A percentile compares a stretch with the other conserved stretches of the same genome.
Conservation (phyloP, 2,329 filamentous ascomycete genomes). For the Alternaria brassicae region DNA sequence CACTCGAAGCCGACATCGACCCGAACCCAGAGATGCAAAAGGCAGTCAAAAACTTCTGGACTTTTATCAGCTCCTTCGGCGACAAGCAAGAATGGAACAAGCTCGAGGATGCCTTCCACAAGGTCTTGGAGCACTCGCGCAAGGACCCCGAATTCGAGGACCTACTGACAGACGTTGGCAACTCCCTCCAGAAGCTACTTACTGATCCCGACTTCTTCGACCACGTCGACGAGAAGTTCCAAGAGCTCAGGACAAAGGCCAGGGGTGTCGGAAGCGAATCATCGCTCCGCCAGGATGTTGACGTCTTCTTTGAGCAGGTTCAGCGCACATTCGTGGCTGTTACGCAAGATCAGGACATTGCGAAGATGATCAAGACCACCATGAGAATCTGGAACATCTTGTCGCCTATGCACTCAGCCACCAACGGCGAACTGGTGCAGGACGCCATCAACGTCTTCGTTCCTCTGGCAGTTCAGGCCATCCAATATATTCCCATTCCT, state of each 20-base stretch:
- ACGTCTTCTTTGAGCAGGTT: conserved; percentile 72
- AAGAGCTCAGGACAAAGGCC: conserved; percentile 64
- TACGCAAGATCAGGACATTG: conserved; percentile 73
- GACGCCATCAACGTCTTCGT: conserved; percentile 83
- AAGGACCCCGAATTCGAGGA: conserved; percentile 84
- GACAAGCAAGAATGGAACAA: conserved; percentile 76
- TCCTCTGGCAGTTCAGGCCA: conserved; percentile 74
- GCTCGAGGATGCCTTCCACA: conserved; percentile 71
- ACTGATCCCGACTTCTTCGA: conserved; percentile 88
- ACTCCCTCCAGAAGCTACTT: conserved; percentile 79
- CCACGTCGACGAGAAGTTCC: conserved; percentile 70
- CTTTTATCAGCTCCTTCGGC: conserved; percentile 80
- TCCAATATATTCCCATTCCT: conserved; percentile 90
- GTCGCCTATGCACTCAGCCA: conserved; percentile 68
- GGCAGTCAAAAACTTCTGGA: conserved; percentile 82
- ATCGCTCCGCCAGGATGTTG: conserved; percentile 73
- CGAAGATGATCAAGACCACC: conserved; percentile 71
- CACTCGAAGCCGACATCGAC: conserved; percentile 73
- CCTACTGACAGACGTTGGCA: conserved; percentile 74
- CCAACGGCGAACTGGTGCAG: conserved; percentile 74
- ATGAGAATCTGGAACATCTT: conserved; percentile 73
- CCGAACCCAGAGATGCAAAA: conserved; percentile 77
- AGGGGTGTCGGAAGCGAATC: conserved; percentile 68
- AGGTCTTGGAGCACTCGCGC: conserved; percentile 74
- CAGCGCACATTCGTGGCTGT: conserved; percentile 73